These are phyloP conservation scores for Inga laurina DNA, from an alignment of 306 rosid species.

Conservation along the genomic window DNA sequence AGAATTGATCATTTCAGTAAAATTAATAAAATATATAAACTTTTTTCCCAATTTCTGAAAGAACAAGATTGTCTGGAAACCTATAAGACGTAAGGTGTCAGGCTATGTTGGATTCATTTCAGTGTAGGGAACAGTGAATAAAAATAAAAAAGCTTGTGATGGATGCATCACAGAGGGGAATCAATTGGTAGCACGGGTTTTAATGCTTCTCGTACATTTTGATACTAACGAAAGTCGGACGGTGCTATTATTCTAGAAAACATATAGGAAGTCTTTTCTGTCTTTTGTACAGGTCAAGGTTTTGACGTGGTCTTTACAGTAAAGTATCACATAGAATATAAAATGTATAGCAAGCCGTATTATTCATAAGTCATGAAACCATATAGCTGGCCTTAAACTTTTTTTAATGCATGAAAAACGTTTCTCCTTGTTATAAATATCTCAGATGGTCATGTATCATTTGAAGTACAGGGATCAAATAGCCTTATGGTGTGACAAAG, in stretches of 20 bases:
- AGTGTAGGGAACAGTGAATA: neutral
- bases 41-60: neutral
- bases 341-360: neutral
- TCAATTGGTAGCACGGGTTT: neutral
- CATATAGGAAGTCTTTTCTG: neutral
- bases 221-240: neutral
- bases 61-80: slow-evolving; percentile 14
- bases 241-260: neutral
- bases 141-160: neutral
- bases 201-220: neutral
- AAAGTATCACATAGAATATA: neutral
- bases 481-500: neutral
- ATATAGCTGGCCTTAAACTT: neutral
- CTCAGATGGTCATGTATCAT: neutral
- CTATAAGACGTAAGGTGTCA: neutral
- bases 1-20: neutral
- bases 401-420: too few species aligned
- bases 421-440: neutral
- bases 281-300: neutral
- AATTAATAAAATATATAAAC: neutral
- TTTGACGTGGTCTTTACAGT: slow-evolving; percentile 14
- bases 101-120: slow-evolving; percentile 13
- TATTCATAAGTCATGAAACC: neutral
- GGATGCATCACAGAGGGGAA: neutral
- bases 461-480: neutral